Evolutionary conservation across 495 filamentous ascomycete species (phyloP).

Genomic region (Ramalina intermedia): DNA sequence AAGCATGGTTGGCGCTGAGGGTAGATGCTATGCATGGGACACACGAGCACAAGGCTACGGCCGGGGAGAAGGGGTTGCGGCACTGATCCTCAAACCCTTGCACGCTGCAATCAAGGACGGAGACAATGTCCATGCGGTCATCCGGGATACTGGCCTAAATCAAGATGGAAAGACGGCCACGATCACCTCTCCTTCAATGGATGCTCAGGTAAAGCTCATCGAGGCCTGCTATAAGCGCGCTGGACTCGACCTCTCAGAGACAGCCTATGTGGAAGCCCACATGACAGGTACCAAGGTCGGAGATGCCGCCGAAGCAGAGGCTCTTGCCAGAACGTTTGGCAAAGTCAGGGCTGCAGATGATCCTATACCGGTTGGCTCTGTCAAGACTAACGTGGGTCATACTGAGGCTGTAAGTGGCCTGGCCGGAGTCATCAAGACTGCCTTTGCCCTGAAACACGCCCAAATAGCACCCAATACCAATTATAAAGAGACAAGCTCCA

Average conservation of each 20-base stretch:
- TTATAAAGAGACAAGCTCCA: slow-evolving; percentile 28
- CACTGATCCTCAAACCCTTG: slow-evolving; percentile 21
- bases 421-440: slow-evolving; percentile 38
- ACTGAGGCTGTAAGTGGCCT: slow-evolving; percentile 22
- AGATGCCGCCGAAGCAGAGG: slow-evolving; percentile 15
- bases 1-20: slow-evolving; percentile 4
- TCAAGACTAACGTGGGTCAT: slow-evolving; percentile 20
- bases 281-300: slow-evolving; percentile 18
- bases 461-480: slow-evolving; percentile 34
- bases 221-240: slow-evolving; percentile 4
- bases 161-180: slow-evolving; percentile 24
- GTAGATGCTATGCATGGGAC: slow-evolving; percentile 22
- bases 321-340: slow-evolving; percentile 10
- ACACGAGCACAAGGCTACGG: slow-evolving; percentile 21
- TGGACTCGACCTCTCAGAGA: slow-evolving; percentile 6
- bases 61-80: slow-evolving; percentile 20
- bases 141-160: slow-evolving; percentile 22
- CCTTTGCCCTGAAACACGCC: slow-evolving; percentile 28
- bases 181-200: slow-evolving; percentile 18
- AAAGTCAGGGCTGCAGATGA: slow-evolving; percentile 1
- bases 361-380: slow-evolving; percentile 13
- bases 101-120: slow-evolving; percentile 18
- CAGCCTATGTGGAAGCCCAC: slow-evolving; percentile 25
- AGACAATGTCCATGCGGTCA: slow-evolving; percentile 24
- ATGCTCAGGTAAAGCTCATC: slow-evolving; percentile 15